Evolutionary conservation across 805 yeast genomes (phyloP), one percentile per base, ranked within the genome.

Genomic region (Kluyveromyces wickerhamii): DNA sequence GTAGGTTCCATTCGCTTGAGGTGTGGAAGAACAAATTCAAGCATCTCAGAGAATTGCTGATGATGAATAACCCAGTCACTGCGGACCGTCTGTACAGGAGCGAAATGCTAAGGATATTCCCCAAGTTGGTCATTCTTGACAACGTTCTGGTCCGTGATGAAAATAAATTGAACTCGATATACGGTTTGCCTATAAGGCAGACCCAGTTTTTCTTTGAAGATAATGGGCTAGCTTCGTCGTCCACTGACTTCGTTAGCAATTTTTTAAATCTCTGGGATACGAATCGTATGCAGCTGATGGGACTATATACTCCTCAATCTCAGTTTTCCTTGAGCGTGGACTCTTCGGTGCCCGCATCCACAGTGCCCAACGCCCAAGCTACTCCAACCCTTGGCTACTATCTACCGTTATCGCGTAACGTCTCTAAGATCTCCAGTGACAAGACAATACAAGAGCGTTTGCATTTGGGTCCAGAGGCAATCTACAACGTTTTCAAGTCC

Each of bases 251-350:
- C 55, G 65, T 88, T 5, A 59, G 85, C 19, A 80, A 83, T 44
- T 92, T 72, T 57, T 64, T 83, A 39, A 75, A 77, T 35, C 62
- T 80, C 32, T 92, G 95, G 94, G 98, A 92, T 61, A 48, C 70
- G 5, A 77, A 83, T 51, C 65, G 98, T 40, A 49, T 67, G 7
- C 88, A 79, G 37, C 64, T 92, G 32, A 54, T 80, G 56, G 69
- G 71, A 27, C 63, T 92, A 20, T 92, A 92, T 54, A 85, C 92
- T 34, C 72, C 73, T 31, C 81, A 79, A 49, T 85, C 96, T 0
- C 84, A 81, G 52, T 89, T 92, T 49, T 87, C 96, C 0, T 54
- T 81, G 36, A 80, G 83, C 40, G 75, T 79, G 15, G 94, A 86
- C 59, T 65, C 84, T 1, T 63, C 77, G 0, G 79, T 80, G 29